A percentile compares a stretch with the other conserved stretches of the same genome.
phyloP scores from a whole-genome alignment of 2,329 filamentous ascomycete genomes.

The Neospermospora avenae region DNA sequence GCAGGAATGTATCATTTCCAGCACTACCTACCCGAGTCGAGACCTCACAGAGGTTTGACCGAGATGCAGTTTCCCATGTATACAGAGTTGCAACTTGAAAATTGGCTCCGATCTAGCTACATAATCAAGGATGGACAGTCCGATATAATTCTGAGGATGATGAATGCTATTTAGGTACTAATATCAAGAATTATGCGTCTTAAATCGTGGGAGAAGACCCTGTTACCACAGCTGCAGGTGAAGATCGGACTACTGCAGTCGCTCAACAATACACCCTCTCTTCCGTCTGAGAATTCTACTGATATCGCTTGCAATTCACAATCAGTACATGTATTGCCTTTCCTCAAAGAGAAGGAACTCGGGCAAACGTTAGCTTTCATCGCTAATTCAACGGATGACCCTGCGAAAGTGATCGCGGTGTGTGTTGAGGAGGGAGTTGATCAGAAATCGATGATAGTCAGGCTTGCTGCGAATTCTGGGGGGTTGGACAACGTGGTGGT shows the following conservation, averaged over 20 bases:
- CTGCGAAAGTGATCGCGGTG: conserved; percentile 12
- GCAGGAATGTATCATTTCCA: not conserved
- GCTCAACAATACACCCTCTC: not conserved
- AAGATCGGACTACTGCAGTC: not conserved
- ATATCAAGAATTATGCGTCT: not conserved
- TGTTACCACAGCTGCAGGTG: not conserved
- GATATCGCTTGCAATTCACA: too few relatives aligned
- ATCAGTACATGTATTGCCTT: not conserved
- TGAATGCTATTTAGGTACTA: too few relatives aligned
- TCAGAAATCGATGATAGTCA: conserved; percentile 8
- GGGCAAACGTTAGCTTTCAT: conserved; percentile 14
- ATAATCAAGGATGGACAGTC: too few relatives aligned
- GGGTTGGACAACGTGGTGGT: conserved; percentile 3
- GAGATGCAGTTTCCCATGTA: not conserved
- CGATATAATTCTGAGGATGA: too few relatives aligned
- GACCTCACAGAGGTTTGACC: too few relatives aligned
- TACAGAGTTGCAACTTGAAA: not conserved
- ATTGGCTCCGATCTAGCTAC: too few relatives aligned
- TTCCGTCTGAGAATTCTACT: not conserved
- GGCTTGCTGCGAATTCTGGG: conserved; percentile 15
- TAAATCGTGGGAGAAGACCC: not conserved
- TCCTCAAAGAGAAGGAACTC: conserved; percentile 11
- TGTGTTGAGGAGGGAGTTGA: conserved; percentile 5
- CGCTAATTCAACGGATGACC: conserved; percentile 16
- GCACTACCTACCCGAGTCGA: too few relatives aligned